Evolutionary conservation across 2,329 filamentous ascomycete genomes (phyloP), one percentile per base, ranked within the genome.

Genomic region (Fusarium mexicanum): DNA sequence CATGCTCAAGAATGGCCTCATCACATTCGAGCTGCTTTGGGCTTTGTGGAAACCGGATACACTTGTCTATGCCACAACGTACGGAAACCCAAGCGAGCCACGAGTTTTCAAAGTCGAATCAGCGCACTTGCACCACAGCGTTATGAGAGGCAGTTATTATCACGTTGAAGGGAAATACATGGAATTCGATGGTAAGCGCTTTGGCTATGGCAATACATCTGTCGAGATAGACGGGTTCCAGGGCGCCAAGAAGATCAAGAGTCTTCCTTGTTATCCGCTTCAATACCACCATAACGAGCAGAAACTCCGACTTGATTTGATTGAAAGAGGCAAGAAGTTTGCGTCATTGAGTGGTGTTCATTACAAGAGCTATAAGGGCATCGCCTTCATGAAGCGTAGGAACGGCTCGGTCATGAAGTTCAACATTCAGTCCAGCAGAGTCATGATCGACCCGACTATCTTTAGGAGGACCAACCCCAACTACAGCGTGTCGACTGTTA

Each of bases 21-120:
- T 97, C 80, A 97, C 94, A 0, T 98, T 95, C 76, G 94, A 98
- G 65, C 87, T 97, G 6, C 85, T 97, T 3, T 97, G 95, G 95
- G 94, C 94, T 0, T 84, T 98, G 8, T 97, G 93, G 88, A 97
- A 96, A 79, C 95, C 95, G 0, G 93, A 94, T 77, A 94, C 93
- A 0, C 89, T 97, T 26, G 92, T 91, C 2, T 96, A 92, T 80
- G 90, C 92, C 0, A 89, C 90, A 0, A 96, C 93, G 0, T 97
- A 97, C 72, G 93, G 93, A 7, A 91, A 90, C 41, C 84, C 87
- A 20, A 93, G 96, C 44, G 91, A 96, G 76, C 93, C 94, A 5
- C 90, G 94, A 22, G 92, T 93, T 16, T 96, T 97, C 87, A 95
- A 93, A 80, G 91, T 96, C 3, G 93, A 96, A 67, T 89, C 91